A percentile compares a stretch with the other conserved stretches of the same genome.
Conservation (phyloP, 2,329 filamentous ascomycete species). For the Exophiala alcalophila region DNA sequence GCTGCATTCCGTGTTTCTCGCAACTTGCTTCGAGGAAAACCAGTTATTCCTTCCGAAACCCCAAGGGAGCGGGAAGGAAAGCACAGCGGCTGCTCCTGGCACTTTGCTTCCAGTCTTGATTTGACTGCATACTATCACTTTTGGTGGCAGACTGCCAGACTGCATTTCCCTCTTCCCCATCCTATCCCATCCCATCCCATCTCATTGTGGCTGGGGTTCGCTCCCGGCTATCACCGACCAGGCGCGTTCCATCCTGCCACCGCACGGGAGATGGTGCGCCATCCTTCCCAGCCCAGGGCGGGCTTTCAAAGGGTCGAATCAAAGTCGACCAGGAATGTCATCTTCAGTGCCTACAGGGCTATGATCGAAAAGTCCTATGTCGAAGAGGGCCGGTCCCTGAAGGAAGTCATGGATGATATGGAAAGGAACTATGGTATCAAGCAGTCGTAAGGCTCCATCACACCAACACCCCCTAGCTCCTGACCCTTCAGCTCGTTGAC, state of each 20-base stretch:
- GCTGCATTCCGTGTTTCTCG: constrained; percentile 6
- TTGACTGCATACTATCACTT: too few species aligned
- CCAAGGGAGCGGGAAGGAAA: too few species aligned
- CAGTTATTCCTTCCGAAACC: too few species aligned
- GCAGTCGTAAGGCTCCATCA: constrained; percentile 14
- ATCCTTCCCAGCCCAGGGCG: constrained; percentile 6
- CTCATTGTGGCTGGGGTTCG: constrained; percentile 10
- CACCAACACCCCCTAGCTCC: neutral
- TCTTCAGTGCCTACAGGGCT: constrained; percentile 7
- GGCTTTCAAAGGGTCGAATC: constrained; percentile 12
- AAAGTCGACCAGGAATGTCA: constrained; percentile 5
- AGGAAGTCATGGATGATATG: constrained; percentile 17
- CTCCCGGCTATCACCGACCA: neutral
- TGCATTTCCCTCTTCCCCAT: constrained; percentile 1
- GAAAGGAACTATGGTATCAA: constrained; percentile 9
- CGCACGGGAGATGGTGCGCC: too few species aligned
- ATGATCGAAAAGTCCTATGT: constrained; percentile 16
- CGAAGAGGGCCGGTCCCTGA: constrained; percentile 7
- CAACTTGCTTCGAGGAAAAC: constrained; percentile 1
- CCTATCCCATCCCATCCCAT: neutral
- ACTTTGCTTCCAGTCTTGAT: too few species aligned
- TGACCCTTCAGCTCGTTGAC: neutral
- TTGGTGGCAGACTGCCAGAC: constrained; percentile 4
- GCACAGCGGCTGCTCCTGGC: too few species aligned
- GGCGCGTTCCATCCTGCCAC: constrained; percentile 6